A percentile compares a stretch with the other conserved stretches of the same genome.
Conservation (phyloP, 2,329 filamentous ascomycete species). For the Pseudogymnoascus sp. region DNA sequence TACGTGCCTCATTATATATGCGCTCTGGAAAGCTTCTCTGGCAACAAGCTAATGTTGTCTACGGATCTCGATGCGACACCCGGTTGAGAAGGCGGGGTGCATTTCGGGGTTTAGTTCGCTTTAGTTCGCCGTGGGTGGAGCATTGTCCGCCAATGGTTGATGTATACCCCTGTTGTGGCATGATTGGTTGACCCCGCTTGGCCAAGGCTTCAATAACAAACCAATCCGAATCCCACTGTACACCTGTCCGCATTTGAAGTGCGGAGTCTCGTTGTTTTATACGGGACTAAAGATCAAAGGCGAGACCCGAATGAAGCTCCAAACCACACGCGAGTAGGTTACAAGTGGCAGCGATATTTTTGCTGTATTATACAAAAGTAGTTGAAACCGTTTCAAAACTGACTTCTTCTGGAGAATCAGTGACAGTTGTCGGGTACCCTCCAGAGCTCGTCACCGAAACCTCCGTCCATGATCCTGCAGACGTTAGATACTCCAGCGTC, state of each 20-base stretch:
- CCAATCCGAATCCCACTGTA: no score
- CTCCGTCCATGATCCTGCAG: conserved; percentile 14
- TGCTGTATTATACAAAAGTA: conserved; percentile 9
- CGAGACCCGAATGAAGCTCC: no score
- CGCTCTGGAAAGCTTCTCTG: not conserved
- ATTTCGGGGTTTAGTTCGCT: not conserved
- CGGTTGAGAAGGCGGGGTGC: not conserved
- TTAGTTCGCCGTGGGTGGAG: not conserved
- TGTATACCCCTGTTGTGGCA: not conserved
- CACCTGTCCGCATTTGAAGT: no score
- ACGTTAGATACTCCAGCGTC: not conserved
- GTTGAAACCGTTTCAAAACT: conserved; percentile 24
- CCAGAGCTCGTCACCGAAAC: conserved; percentile 17
- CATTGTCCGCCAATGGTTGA: not conserved
- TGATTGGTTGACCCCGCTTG: not conserved
- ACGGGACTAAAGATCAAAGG: no score
- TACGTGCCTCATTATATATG: not conserved
- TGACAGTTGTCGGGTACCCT: conserved; percentile 23
- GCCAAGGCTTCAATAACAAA: no score
- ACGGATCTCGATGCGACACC: not conserved
- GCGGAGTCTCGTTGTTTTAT: no score
- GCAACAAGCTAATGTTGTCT: not conserved
- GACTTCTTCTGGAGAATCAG: conserved; percentile 24
- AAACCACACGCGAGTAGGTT: no score
- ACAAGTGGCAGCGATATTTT: no score